Conservation (phyloP, 2,329 filamentous ascomycete genomes). For the Cytospora leucostoma region DNA sequence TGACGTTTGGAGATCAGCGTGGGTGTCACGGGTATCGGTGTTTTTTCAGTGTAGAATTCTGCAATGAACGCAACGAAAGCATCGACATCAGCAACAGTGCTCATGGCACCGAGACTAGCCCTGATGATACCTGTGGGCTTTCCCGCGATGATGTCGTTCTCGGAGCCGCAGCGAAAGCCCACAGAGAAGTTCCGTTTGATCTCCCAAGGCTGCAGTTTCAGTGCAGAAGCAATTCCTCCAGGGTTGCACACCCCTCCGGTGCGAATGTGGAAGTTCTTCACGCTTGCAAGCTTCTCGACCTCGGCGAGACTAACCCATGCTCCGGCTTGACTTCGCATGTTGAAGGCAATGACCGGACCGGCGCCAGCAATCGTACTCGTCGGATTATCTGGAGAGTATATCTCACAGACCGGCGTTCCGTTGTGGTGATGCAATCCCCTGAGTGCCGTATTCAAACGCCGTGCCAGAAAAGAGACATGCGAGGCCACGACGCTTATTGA, state of each 20-base stretch:
- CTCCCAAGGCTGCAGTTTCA: conserved; percentile 78
- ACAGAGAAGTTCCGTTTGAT: conserved; percentile 82
- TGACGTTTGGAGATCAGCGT: neutral
- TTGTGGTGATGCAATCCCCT: conserved; percentile 68
- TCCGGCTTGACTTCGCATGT: conserved; percentile 68
- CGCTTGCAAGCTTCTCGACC: conserved; percentile 79
- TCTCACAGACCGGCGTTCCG: conserved; percentile 60
- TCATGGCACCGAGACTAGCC: conserved; percentile 89
- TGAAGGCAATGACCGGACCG: conserved; percentile 84
- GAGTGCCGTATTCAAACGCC: conserved; percentile 60
- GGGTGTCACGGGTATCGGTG: neutral
- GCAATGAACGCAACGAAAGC: conserved; percentile 69
- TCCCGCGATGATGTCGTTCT: conserved; percentile 77
- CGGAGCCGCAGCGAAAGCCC: conserved; percentile 81
- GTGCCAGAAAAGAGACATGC: conserved; percentile 69
- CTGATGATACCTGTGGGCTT: conserved; percentile 88
- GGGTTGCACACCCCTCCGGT: conserved; percentile 93
- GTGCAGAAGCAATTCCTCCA: conserved; percentile 73
- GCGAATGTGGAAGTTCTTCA: conserved; percentile 80
- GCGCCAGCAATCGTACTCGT: conserved; percentile 41
- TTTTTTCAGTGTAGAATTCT: conserved; percentile 61
- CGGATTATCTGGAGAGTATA: conserved; percentile 56
- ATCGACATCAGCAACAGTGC: conserved; percentile 71
- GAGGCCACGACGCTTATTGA: conserved; percentile 68
- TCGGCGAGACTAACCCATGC: conserved; percentile 80